Base-by-base conservation (phyloP, 495 filamentous ascomycete genomes). In the Lineolata rhizophorae region DNA sequence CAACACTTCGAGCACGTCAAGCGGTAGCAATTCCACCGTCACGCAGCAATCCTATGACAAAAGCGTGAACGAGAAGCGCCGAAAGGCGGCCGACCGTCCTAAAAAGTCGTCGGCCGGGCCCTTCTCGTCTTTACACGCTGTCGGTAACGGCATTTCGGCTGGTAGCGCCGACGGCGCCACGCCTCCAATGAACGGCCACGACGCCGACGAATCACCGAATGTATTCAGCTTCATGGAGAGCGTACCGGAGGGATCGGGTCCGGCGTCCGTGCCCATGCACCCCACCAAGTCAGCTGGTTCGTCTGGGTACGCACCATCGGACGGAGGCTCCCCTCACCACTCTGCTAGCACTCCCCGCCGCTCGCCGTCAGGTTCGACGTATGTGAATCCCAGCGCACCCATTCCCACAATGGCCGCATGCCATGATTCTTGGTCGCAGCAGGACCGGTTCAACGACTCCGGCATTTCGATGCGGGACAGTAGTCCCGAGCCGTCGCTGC, bases 11-110 rank as follows among this genome's bases (percentile, higher is more conserved):
- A 44, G 32, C 15, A 37, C 38, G 1, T 54, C 51, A 3, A 51
- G 51, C 34, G 47, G 49, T 12, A 56, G 53, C 35, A 47, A 44
- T 27, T 51, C 49, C 2, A 56, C 53, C 2, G 37, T 56, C 12
- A 56, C 51, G 3, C 51, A 52, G 30, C 34, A 45, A 18, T 49
- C 49, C 2, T 54, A 49, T 32, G 38, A 52, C 31, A 38, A 30
- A 10, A 31, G 35, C 5, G 2, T 18, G 2, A 39, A 41, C 26
- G 29, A 19, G 10, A 43, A 24, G 25, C 35, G 27, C 13, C 6
- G 27, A 18, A 45, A 34, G 19, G 39, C 36, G 22, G 31, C 34
- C 9, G 32, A 34, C 20, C 33, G 39, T 17, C 32, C 34, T 13
- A 35, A 41, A 27, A 20, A 10, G 12, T 35, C 34, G 2, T 11